A percentile compares a stretch with the other conserved stretches of the same genome.
phyloP scores from a whole-genome alignment of 2,329 filamentous ascomycete species.

The Colletotrichum lentis region DNA sequence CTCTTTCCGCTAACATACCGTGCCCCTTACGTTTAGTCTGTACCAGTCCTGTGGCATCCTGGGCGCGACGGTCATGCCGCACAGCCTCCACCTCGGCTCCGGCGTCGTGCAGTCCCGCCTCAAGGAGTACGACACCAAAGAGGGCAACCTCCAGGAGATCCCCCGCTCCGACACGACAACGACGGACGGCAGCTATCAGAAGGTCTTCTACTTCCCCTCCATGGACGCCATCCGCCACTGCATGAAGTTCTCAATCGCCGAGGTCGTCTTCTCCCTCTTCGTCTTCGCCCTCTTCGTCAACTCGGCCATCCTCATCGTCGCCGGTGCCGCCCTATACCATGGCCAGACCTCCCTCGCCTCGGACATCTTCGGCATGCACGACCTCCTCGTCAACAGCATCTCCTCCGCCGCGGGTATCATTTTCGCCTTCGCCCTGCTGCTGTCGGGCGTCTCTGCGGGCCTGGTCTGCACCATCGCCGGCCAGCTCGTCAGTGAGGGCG shows the following conservation, averaged over 20 bases:
- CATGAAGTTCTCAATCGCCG: slow-evolving; percentile 76
- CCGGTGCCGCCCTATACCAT: slow-evolving; percentile 77
- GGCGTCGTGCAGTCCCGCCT: slow-evolving; percentile 74
- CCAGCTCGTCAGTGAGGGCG: slow-evolving; percentile 88
- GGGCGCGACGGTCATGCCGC: slow-evolving; percentile 80
- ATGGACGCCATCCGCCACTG: slow-evolving; percentile 76
- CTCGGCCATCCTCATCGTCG: slow-evolving; percentile 84
- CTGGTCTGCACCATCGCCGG: slow-evolving; percentile 90
- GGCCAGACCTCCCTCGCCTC: slow-evolving; percentile 68
- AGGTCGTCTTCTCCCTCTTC: slow-evolving; percentile 76
- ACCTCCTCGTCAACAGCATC: slow-evolving; percentile 72
- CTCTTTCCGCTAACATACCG: background rate
- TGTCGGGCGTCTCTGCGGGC: slow-evolving; percentile 82
- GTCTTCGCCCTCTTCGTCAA: slow-evolving; percentile 88
- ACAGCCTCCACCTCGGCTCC: slow-evolving; percentile 73
- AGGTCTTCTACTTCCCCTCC: slow-evolving; percentile 73
- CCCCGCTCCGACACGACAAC: slow-evolving; percentile 42
- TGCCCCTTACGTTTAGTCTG: slow-evolving; percentile 43
- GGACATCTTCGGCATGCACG: slow-evolving; percentile 85
- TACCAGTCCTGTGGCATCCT: slow-evolving; percentile 80
- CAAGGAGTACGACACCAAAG: slow-evolving; percentile 67
- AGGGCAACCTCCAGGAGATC: slow-evolving; percentile 55
- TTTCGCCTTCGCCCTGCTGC: slow-evolving; percentile 82
- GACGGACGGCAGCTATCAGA: slow-evolving; percentile 50
- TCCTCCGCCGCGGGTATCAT: slow-evolving; percentile 80